These are phyloP conservation scores for Sideroxylon spinosum DNA, from an alignment of 179 eudicot genomes.

Conservation along the genomic window DNA sequence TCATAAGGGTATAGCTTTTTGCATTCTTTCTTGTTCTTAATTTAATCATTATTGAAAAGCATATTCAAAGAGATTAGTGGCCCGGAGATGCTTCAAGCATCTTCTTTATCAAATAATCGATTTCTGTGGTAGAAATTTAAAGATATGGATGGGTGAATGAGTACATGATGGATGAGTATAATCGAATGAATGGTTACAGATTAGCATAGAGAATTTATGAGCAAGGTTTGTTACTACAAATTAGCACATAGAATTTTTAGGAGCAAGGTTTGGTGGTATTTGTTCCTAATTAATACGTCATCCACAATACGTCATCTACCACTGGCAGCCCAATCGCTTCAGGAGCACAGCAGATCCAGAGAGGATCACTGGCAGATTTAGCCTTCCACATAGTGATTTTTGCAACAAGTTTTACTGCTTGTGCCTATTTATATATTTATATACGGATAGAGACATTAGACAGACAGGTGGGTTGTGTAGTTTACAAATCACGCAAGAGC, in stretches of 20 bases:
- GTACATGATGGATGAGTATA: not conserved
- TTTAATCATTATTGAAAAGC: not conserved
- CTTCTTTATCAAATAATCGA: not conserved
- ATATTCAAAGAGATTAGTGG: not conserved
- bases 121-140: too few species aligned
- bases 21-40: not conserved
- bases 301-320: not conserved
- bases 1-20: not conserved
- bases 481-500: too few species aligned
- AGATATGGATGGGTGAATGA: not conserved
- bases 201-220: too few species aligned
- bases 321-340: not conserved
- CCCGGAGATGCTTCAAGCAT: not conserved
- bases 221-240: not conserved
- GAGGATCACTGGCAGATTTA: too few species aligned
- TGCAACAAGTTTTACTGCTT: too few species aligned
- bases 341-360: not conserved
- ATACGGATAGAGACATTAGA: too few species aligned
- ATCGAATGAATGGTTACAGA: too few species aligned
- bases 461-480: too few species aligned
- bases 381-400: too few species aligned
- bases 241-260: too few species aligned
- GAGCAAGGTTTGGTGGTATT: not conserved
- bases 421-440: too few species aligned
- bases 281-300: not conserved